Conservation (phyloP, 129 eudicot genomes). For the Flaveria linearis region DNA sequence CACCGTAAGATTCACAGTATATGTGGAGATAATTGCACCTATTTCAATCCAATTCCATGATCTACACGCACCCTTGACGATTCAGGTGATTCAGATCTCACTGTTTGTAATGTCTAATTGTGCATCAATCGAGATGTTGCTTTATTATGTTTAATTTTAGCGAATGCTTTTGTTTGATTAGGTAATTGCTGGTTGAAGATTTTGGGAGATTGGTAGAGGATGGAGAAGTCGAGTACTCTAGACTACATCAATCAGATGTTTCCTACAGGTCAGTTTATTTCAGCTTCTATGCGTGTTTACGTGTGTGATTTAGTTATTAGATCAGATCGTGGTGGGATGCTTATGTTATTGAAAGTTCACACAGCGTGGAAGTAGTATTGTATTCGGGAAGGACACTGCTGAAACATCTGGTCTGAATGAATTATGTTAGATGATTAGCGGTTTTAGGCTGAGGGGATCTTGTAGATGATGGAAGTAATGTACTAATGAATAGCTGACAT, state of each 20-base stretch:
- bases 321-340: constrained; percentile 34
- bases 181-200: constrained; percentile 22
- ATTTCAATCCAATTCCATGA: constrained; percentile 18
- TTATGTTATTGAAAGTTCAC: background rate
- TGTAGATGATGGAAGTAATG: constrained; percentile 22
- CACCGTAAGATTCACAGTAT: constrained; percentile 14
- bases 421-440: background rate
- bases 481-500: background rate
- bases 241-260: constrained; percentile 98
- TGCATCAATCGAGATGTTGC: constrained; percentile 16
- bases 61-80: constrained; percentile 10
- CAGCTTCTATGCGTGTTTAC: background rate
- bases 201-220: constrained; percentile 36
- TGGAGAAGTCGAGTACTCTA: constrained; percentile 82
- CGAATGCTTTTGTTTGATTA: constrained; percentile 22
- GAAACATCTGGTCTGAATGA: constrained; percentile 2
- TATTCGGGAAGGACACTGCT: background rate
- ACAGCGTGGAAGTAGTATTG: background rate
- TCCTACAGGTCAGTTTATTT: constrained; percentile 70
- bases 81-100: constrained; percentile 38
- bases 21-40: background rate
- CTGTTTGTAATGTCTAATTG: constrained; percentile 29
- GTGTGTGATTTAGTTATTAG: constrained; percentile 5
- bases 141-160: constrained; percentile 3
- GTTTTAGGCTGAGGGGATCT: constrained; percentile 13